Base-by-base conservation (phyloP, 192 early-diverging fungal genomes). In the Coemansia sp. region DNA sequence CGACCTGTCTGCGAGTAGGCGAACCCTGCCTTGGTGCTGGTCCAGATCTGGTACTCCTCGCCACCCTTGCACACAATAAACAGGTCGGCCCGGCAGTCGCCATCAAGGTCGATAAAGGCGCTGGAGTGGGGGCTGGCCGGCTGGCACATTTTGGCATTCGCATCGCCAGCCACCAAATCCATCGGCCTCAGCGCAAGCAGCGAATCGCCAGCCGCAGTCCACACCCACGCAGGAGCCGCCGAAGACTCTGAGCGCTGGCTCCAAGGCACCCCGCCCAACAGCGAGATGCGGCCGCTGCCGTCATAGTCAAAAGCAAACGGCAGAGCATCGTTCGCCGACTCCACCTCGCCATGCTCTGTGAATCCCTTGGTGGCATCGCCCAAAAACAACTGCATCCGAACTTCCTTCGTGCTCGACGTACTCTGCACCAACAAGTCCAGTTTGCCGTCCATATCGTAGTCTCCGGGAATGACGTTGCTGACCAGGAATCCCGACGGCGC, bases 71-170 rank as follows among this genome's bases (percentile, higher is more conserved):
- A 94, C 23, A 88, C 88, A 34, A 94, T 68, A 56, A 94, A 92
- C 26, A 93, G 62, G 66, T 93, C 89, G 75, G 75, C 62, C 57
- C 91, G 71, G 70, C 95, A 97, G 84, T 97, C 95, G 23, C 95
- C 95, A 65, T 97, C 83, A 28, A 97, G 70, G 75, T 97, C 95
- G 0, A 97, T 65, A 85, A 95, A 97, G 5, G 94, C 94, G 74
- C 89, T 95, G 0, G 94, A 95, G 68, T 97, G 93, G n/a, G 92
- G 92, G 43, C 85, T 65, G 13, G 90, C 73, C n/a, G 88, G 83
- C 39, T 43, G 78, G 70, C 95, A 97, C 50, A 85, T 79, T 16
- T 70, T 28, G 31, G 66, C 55, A 26, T 75, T 31, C 55, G 59
- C 35, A 50, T 61, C 39, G 21, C 60, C 11, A 4, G 69, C 48